phyloP scores from a whole-genome alignment of 2,329 filamentous ascomycete species.

The Fusarium sororula region DNA sequence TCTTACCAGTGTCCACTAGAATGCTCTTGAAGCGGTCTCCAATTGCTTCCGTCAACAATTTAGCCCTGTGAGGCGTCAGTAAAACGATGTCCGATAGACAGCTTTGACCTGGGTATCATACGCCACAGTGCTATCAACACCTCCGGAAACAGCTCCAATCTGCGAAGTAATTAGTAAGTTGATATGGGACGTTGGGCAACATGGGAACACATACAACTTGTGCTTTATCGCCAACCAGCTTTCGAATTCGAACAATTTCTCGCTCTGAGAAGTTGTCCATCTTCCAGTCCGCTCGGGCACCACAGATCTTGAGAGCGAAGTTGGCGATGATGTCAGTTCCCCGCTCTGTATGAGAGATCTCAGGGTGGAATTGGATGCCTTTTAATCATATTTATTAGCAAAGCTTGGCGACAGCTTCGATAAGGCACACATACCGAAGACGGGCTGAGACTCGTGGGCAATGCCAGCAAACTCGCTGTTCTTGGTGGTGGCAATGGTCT shows the following conservation, averaged over 20 bases:
- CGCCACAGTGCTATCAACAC: background rate
- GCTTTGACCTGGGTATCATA: background rate
- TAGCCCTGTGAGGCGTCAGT: background rate
- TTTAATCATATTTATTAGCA: background rate
- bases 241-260: background rate
- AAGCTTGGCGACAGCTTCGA: background rate
- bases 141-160: background rate
- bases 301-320: background rate
- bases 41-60: background rate
- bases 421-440: background rate
- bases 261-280: background rate
- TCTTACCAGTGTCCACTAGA: slow-evolving; percentile 19
- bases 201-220: slow-evolving; percentile 38
- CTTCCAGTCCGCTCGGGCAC: background rate
- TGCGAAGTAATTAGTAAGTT: slow-evolving; percentile 16
- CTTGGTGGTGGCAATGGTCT: background rate
- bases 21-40: background rate
- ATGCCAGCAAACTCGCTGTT: background rate
- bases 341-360: background rate
- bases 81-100: background rate
- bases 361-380: background rate
- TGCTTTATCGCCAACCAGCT: background rate
- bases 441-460: background rate
- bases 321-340: background rate
- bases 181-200: background rate